phyloP scores from a whole-genome alignment of 352 stramenopile genomes.

The Globisporangium cederbergense region DNA sequence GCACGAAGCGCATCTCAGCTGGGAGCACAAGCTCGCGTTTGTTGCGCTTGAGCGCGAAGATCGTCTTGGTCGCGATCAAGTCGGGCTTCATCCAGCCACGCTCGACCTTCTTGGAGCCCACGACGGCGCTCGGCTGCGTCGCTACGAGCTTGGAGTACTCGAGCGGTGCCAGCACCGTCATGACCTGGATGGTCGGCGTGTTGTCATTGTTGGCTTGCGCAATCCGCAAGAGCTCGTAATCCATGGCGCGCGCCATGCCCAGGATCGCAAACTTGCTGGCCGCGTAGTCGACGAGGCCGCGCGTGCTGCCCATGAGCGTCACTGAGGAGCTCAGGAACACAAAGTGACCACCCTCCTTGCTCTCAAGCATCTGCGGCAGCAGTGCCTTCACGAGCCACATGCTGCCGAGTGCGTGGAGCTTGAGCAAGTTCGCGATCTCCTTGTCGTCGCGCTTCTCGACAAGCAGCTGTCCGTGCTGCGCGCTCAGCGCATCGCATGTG shows the following conservation, averaged over 20 bases:
- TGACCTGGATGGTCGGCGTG: constrained; percentile 9
- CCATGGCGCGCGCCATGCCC: constrained; percentile 9
- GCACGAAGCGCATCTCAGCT: constrained; percentile 7
- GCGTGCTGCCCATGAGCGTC: constrained; percentile 5
- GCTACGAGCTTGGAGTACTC: constrained; percentile 10
- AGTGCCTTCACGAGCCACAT: constrained; percentile 18
- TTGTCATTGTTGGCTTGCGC: not conserved
- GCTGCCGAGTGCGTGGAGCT: constrained; percentile 11
- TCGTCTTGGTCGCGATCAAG: constrained; percentile 10
- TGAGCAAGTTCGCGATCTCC: constrained; percentile 4
- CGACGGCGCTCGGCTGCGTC: not conserved
- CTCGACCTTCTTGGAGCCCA: constrained; percentile 1
- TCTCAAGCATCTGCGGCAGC: constrained; percentile 11
- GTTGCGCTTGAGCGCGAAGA: constrained; percentile 17
- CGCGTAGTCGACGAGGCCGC: constrained; percentile 17
- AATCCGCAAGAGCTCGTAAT: constrained; percentile 14
- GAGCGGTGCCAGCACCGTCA: constrained; percentile 13
- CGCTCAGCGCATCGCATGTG: constrained; percentile 6
- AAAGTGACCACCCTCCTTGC: constrained; percentile 16
- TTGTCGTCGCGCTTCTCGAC: constrained; percentile 2
- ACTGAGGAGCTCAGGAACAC: constrained; percentile 18
- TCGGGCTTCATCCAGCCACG: constrained; percentile 18
- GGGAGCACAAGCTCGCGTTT: constrained; percentile 18
- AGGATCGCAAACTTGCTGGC: constrained; percentile 18
- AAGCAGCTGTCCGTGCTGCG: not conserved